Conservation (phyloP, 148 eudicot species). For the Vaccinium myrtillus region DNA sequence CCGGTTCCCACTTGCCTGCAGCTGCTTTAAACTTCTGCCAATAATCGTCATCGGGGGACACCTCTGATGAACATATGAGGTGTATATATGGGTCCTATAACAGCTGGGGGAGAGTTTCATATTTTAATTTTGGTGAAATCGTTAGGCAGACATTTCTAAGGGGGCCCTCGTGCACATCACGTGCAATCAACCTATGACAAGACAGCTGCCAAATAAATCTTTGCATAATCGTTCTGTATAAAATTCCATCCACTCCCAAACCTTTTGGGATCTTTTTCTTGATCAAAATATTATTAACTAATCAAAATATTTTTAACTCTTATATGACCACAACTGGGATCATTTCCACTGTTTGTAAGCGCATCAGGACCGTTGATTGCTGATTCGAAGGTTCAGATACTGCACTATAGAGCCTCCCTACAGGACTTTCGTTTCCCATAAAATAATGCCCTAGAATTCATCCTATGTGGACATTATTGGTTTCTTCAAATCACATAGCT, state of each 20-base stretch:
- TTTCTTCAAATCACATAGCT: too few species aligned
- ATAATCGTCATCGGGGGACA: not conserved
- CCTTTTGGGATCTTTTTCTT: not conserved
- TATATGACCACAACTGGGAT: too few species aligned
- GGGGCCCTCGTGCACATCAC: constrained; percentile 25
- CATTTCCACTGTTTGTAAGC: too few species aligned
- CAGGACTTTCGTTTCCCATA: too few species aligned
- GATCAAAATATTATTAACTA: not conserved
- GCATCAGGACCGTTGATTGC: too few species aligned
- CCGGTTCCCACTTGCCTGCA: too few species aligned
- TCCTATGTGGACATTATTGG: too few species aligned
- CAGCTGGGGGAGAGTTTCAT: not conserved
- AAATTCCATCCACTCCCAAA: not conserved
- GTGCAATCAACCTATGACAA: constrained; percentile 10
- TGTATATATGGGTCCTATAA: not conserved
- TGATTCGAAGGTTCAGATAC: too few species aligned
- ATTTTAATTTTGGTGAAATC: not conserved
- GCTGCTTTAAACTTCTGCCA: not conserved
- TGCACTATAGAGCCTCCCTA: too few species aligned
- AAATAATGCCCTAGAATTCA: too few species aligned
- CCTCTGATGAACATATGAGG: not conserved
- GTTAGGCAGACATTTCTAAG: constrained; percentile 15
- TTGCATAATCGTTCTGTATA: not conserved
- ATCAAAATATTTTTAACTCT: not conserved
- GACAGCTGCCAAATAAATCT: not conserved